phyloP scores from a whole-genome alignment of 257 asterid genomes.

The Perilla frutescens region DNA sequence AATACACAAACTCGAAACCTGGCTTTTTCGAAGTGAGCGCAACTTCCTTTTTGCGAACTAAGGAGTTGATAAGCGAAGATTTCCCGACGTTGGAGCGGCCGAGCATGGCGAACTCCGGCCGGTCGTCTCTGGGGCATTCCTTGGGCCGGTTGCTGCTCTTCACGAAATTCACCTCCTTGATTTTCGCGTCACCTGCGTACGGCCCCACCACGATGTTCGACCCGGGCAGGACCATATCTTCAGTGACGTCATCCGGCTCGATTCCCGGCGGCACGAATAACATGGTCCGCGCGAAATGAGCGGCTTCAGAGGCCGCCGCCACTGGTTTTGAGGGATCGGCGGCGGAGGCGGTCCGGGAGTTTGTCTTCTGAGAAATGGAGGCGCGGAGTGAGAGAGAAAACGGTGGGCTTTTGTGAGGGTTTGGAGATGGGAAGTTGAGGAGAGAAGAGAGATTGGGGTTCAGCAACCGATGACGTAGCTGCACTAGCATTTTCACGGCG shows the following conservation, averaged over 20 bases:
- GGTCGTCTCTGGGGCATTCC: slow-evolving; percentile 81
- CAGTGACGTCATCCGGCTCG: slow-evolving; percentile 69
- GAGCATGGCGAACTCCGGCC: slow-evolving; percentile 92
- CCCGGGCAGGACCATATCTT: slow-evolving; percentile 78
- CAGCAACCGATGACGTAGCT: slow-evolving; percentile 42
- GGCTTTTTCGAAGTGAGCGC: slow-evolving; percentile 97
- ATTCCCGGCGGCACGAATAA: slow-evolving; percentile 85
- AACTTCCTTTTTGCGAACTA: slow-evolving; percentile 83
- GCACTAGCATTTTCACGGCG: slow-evolving; percentile 33
- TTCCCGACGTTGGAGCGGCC: slow-evolving; percentile 99
- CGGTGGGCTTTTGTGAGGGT: slow-evolving; percentile 30
- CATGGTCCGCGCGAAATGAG: slow-evolving; percentile 43
- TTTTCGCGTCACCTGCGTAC: slow-evolving; percentile 84
- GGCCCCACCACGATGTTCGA: slow-evolving; percentile 93
- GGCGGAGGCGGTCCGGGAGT: slow-evolving; percentile 35
- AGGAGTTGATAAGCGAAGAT: slow-evolving; percentile 81
- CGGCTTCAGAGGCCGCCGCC: slow-evolving; percentile 44
- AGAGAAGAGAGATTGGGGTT: slow-evolving; percentile 37
- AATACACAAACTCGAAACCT: slow-evolving; percentile 45
- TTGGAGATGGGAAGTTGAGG: slow-evolving; percentile 29
- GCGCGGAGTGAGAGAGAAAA: slow-evolving; percentile 38
- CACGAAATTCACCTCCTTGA: slow-evolving; percentile 73
- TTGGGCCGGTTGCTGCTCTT: slow-evolving; percentile 82
- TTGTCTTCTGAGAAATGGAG: slow-evolving; percentile 41
- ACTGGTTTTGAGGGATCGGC: slow-evolving; percentile 46